Percentiles rank a stretch among this genome's conserved stretches.
Evolutionary conservation across 306 rosid genomes (phyloP).

Genomic region (Dryas drummondii): DNA sequence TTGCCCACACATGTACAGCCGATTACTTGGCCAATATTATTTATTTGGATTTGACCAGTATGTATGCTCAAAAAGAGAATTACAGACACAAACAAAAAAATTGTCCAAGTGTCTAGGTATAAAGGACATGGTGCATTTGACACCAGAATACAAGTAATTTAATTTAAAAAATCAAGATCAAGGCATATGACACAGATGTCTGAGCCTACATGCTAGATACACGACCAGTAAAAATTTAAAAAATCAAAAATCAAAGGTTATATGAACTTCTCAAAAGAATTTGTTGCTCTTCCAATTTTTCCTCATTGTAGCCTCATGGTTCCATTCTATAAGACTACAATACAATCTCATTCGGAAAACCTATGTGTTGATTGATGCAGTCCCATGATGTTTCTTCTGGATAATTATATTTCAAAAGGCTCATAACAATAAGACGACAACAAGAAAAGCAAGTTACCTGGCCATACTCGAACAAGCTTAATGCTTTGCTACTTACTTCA

Average conservation of each 20-base stretch:
- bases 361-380: not conserved
- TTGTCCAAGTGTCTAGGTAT: not conserved
- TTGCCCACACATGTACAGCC: not conserved
- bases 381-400: not conserved
- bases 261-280: not conserved
- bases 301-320: not conserved
- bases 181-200: not conserved
- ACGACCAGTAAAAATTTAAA: not conserved
- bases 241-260: not conserved
- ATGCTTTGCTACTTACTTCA: slow-evolving; percentile 80
- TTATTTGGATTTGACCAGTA: not conserved
- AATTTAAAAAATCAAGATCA: not conserved
- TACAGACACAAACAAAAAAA: not conserved
- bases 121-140: not conserved
- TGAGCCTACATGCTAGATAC: not conserved
- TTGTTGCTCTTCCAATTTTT: not conserved
- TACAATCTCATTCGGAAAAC: not conserved
- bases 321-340: slow-evolving; percentile 14
- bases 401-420: not conserved
- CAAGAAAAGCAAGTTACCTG: slow-evolving; percentile 54
- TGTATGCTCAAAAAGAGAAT: not conserved
- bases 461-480: slow-evolving; percentile 75
- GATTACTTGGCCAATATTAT: not conserved
- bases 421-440: not conserved
- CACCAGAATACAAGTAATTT: not conserved